Percentiles rank a stretch among this genome's conserved stretches.
Evolutionary conservation across 2,329 filamentous ascomycete genomes (phyloP).

Genomic region (Macroventuria anomochaeta): DNA sequence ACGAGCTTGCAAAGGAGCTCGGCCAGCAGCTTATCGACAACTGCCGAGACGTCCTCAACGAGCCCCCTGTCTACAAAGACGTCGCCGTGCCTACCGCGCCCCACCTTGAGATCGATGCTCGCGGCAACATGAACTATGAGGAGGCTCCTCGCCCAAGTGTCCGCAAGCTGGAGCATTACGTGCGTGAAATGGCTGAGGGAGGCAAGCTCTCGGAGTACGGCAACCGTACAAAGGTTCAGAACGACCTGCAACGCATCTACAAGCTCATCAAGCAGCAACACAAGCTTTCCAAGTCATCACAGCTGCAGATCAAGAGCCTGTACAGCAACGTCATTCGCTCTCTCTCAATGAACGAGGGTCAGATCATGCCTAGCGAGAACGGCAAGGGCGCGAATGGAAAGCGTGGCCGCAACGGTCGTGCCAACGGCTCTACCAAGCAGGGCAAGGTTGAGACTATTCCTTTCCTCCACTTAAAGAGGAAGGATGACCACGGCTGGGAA

Average conservation of each 20-base stretch:
- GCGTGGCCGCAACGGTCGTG: slow-evolving; percentile 61
- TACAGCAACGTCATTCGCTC: slow-evolving; percentile 95
- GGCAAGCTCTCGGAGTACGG: slow-evolving; percentile 99
- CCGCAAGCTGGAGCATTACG: slow-evolving; percentile 97
- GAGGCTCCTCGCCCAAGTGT: slow-evolving; percentile 87
- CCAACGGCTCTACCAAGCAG: slow-evolving; percentile 66
- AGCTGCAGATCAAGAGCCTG: slow-evolving; percentile 93
- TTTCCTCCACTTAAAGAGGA: slow-evolving; percentile 95
- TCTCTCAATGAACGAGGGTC: slow-evolving; percentile 95
- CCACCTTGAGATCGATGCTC: slow-evolving; percentile 87
- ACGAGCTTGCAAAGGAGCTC: slow-evolving; percentile 95
- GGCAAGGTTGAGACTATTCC: slow-evolving; percentile 97
- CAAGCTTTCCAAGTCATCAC: slow-evolving; percentile 94
- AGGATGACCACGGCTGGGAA: slow-evolving; percentile 93
- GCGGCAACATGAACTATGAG: slow-evolving; percentile 90
- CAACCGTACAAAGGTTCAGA: slow-evolving; percentile 97
- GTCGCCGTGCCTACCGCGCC: slow-evolving; percentile 91
- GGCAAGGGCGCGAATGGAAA: slow-evolving; percentile 68
- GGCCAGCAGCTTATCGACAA: slow-evolving; percentile 95
- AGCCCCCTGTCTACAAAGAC: slow-evolving; percentile 92
- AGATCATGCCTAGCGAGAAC: slow-evolving; percentile 90
- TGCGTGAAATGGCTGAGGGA: slow-evolving; percentile 97
- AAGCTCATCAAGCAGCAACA: slow-evolving; percentile 98
- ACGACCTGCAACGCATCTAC: slow-evolving; percentile 92
- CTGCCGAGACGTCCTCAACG: slow-evolving; percentile 87